These are phyloP conservation scores for Evernia prunastri DNA, from an alignment of 495 filamentous ascomycete genomes.

Conservation along the genomic window DNA sequence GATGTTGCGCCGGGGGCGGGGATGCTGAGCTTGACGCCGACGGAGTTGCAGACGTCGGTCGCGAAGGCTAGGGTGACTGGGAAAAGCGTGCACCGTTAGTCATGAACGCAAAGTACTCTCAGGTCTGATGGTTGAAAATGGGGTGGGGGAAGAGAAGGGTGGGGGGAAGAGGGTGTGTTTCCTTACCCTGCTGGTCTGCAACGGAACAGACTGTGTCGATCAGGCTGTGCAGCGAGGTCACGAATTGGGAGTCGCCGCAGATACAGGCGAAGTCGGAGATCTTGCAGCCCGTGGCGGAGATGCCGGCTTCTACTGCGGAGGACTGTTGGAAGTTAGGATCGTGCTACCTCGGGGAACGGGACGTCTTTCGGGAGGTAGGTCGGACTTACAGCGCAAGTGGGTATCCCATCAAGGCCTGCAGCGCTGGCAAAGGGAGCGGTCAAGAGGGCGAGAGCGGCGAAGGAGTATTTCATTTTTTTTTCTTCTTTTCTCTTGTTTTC, in stretches of 20 bases:
- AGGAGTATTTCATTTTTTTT: constrained; percentile 8
- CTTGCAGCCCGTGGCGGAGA: constrained; percentile 14
- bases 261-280: constrained; percentile 26
- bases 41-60: constrained; percentile 14
- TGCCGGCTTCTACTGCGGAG: constrained; percentile 13
- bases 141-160: neutral
- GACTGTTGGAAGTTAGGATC: constrained; percentile 9
- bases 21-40: constrained; percentile 13
- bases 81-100: neutral
- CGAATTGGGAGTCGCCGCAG: constrained; percentile 31
- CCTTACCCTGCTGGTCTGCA: constrained; percentile 19
- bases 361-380: neutral
- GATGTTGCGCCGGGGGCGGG: neutral
- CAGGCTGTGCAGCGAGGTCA: constrained; percentile 14
- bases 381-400: constrained; percentile 20
- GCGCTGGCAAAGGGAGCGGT: constrained; percentile 9
- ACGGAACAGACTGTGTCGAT: constrained; percentile 14
- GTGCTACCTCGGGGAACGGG: neutral
- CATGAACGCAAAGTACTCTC: neutral
- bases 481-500: too few relatives aligned
- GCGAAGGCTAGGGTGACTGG: constrained; percentile 20
- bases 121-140: neutral
- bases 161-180: neutral
- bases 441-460: constrained; percentile 2
- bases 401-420: constrained; percentile 10